Conservation (phyloP, 108 stramenopile genomes). For the Asterionellopsis glacialis region DNA sequence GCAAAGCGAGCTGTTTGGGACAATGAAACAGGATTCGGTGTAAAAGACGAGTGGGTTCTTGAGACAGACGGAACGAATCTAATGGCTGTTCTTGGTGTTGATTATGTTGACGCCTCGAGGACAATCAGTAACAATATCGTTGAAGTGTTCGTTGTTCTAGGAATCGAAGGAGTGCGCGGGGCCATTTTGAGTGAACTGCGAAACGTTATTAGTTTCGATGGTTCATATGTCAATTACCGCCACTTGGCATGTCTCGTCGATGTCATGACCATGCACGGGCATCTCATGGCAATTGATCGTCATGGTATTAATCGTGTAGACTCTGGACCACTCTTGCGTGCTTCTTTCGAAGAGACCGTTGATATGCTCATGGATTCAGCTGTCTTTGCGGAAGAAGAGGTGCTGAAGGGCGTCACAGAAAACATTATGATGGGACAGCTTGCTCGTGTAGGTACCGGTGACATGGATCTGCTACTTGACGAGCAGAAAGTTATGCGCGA, state of each 20-base stretch:
- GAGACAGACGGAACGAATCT: constrained; percentile 98
- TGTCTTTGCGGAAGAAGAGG: constrained; percentile 89
- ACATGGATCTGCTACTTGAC: constrained; percentile 93
- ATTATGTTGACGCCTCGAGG: constrained; percentile 90
- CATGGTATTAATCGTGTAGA: constrained; percentile 99
- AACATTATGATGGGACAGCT: constrained; percentile 99
- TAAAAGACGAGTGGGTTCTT: constrained; percentile 88
- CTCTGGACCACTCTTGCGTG: constrained; percentile 90
- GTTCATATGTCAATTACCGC: constrained; percentile 98
- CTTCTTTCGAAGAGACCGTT: constrained; percentile 98
- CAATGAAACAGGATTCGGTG: constrained; percentile 80
- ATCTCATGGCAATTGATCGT: constrained; percentile 95
- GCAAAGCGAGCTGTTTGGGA: constrained; percentile 84
- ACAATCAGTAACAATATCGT: constrained; percentile 95
- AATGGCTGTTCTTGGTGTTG: constrained; percentile 88
- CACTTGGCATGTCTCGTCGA: constrained; percentile 96
- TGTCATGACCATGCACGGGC: constrained; percentile 97
- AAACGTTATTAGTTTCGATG: constrained; percentile 93
- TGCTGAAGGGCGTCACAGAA: constrained; percentile 93
- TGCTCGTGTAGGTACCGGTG: constrained; percentile 91
- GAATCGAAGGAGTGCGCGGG: constrained; percentile 95
- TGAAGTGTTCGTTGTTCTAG: constrained; percentile 93
- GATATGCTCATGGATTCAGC: constrained; percentile 98
- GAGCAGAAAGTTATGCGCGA: constrained; percentile 89
- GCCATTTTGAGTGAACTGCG: constrained; percentile 81